Base-by-base conservation (phyloP, 2,329 filamentous ascomycete species). In the Aspergillus candidus region DNA sequence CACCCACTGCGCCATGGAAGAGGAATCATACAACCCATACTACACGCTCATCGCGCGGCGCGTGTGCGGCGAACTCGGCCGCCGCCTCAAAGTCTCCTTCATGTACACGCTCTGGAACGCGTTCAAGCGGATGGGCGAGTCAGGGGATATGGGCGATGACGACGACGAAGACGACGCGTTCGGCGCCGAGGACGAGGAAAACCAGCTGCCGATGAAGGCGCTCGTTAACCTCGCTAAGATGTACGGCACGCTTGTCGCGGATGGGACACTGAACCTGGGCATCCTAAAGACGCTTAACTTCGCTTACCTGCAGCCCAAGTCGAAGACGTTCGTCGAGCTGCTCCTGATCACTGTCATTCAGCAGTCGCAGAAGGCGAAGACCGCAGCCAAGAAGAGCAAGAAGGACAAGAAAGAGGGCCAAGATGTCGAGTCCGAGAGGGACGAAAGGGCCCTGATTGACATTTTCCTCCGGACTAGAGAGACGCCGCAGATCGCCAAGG, bases 1-100 rank as follows among this genome's bases (percentile, higher is more conserved):
- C 22, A 77, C 96, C 7, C 89, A 93, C 55, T 96, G 90, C 61
- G 83, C 84, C 1, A 87, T 87, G 35, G 84, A 85, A 3, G 93
- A 97, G 68, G 75, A 83, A 44, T 75, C 76, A 1, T 94, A 96
- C 67, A 98, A 98, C 58, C 87, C 86, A 0, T 98, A 94, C 69
- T 98, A 98, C 62, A 86, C 87, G 0, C 73, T 95, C 1, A 83
- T 98, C 32, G 89, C 88, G 8, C 80, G 79, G 38, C 83, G 83
- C 51, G 75, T 96, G 7, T 94, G 89, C 58, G 73, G 64, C 13
- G 69, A 70, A 30, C 51, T 74, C 3, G 86, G 90, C 48, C 81
- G 81, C 53, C 81, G 82, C 55, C 76, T 94, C 53, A 80, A 82
- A 49, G 91, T 91, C 69, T 83, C 87, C 1, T 94, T 97, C 61